Conservation (phyloP, 1,284 basidiomycete species). For the Puccinia horiana region DNA sequence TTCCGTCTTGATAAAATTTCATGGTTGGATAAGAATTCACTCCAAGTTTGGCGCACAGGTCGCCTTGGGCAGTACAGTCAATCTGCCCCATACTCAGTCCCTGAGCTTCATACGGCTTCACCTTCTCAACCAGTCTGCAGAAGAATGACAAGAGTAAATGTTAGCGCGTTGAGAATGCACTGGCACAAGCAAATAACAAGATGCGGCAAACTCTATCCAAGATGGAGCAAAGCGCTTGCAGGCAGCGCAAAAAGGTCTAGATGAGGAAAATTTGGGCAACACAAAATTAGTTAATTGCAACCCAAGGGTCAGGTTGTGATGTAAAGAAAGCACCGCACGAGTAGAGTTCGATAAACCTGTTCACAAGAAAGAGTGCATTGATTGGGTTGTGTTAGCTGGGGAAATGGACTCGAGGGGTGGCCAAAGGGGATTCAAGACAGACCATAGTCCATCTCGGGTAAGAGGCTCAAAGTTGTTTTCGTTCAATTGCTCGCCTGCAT, state of each 20-base stretch:
- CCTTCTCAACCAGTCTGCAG: neutral
- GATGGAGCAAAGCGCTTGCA: slow-evolving; percentile 44
- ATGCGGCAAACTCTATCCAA: slow-evolving; percentile 31
- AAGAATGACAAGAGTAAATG: neutral
- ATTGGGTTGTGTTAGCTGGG: neutral
- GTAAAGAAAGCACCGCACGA: slow-evolving; percentile 24
- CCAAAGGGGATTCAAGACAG: neutral
- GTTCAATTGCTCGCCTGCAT: slow-evolving; percentile 36
- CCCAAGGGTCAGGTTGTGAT: neutral
- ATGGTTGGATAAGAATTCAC: slow-evolving; percentile 39
- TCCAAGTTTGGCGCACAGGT: slow-evolving; percentile 26
- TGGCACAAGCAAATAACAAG: neutral
- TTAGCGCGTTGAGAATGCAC: too few relatives aligned
- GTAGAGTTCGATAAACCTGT: slow-evolving; percentile 45
- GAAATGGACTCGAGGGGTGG: neutral
- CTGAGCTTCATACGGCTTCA: neutral
- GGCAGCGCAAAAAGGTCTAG: slow-evolving; percentile 38
- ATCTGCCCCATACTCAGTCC: slow-evolving; percentile 33
- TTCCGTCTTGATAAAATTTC: slow-evolving; percentile 29
- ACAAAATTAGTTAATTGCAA: neutral
- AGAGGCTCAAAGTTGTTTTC: slow-evolving; percentile 25
- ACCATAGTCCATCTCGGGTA: slow-evolving; percentile 35
- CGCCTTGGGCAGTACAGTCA: slow-evolving; percentile 43
- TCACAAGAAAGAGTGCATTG: neutral
- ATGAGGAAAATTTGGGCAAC: neutral